phyloP scores from a whole-genome alignment of 768 basidiomycete genomes.

The Postia placenta region DNA sequence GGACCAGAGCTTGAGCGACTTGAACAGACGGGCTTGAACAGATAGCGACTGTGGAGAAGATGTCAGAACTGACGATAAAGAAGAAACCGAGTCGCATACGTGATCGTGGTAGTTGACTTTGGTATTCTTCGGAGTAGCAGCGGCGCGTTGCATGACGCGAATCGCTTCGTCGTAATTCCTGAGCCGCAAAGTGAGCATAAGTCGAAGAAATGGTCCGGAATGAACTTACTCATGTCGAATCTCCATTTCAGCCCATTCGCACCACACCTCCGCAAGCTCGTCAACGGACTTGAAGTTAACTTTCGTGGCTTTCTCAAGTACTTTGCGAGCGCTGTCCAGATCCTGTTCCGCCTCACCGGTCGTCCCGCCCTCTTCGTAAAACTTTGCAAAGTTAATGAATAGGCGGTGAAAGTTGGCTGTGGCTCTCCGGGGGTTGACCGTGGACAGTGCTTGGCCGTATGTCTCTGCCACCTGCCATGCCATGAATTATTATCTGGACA shows the following conservation, averaged over 20 bases:
- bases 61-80: conserved; percentile 11
- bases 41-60: conserved; percentile 55
- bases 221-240: conserved; percentile 85
- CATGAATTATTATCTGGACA: background rate
- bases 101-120: conserved; percentile 95
- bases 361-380: conserved; percentile 93
- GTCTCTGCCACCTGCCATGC: conserved; percentile 80
- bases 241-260: conserved; percentile 99
- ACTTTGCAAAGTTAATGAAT: conserved; percentile 94
- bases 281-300: conserved; percentile 94
- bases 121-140: conserved; percentile 82
- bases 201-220: too few relatives aligned
- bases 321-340: conserved; percentile 81
- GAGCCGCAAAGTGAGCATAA: conserved; percentile 13
- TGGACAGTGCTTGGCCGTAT: conserved; percentile 84
- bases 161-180: conserved; percentile 97
- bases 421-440: conserved; percentile 82
- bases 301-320: conserved; percentile 88
- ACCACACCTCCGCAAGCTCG: conserved; percentile 97
- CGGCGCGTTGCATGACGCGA: conserved; percentile 94
- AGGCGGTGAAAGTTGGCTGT: conserved; percentile 86
- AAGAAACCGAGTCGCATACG: conserved; percentile 37
- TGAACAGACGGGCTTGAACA: conserved; percentile 89
- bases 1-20: conserved; percentile 97
- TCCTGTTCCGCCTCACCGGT: conserved; percentile 76